phyloP scores from a whole-genome alignment of 1,284 basidiomycete species.

The Rhodofomes roseus region DNA sequence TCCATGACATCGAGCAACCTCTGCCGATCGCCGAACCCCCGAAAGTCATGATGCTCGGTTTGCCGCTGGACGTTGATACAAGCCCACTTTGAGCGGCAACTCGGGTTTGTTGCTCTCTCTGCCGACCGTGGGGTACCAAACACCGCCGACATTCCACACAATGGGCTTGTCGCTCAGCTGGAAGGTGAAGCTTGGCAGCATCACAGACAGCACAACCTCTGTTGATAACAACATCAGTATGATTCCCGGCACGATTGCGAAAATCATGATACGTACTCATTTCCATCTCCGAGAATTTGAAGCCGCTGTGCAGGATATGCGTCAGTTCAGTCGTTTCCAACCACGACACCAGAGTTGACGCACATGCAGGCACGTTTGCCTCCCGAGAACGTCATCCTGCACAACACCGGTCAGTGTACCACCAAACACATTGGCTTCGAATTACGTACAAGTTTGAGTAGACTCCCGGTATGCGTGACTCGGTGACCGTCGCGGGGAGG shows the following conservation, averaged over 20 bases:
- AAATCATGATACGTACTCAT: constrained; percentile 9
- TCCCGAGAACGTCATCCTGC: constrained; percentile 5
- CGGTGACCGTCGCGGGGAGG: constrained; percentile 9
- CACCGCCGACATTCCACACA: constrained; percentile 23
- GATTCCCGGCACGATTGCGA: neutral
- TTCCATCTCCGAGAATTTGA: constrained; percentile 17
- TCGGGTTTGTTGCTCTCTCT: constrained; percentile 22
- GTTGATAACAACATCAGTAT: neutral
- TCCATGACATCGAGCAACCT: no score
- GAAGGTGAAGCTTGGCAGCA: constrained; percentile 20
- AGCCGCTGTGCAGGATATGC: constrained; percentile 1
- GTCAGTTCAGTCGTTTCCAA: no score
- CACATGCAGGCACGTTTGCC: constrained; percentile 6
- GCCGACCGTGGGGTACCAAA: constrained; percentile 23
- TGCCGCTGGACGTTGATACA: no score
- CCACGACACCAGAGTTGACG: no score
- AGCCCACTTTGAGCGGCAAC: constrained; percentile 19
- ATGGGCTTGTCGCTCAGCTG: constrained; percentile 19
- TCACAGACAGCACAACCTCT: constrained; percentile 20
- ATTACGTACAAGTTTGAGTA: constrained; percentile 3
- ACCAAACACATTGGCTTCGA: neutral
- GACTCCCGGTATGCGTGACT: constrained; percentile 11
- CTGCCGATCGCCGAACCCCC: no score
- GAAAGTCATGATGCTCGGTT: no score
- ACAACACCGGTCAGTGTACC: neutral